Base-by-base conservation (phyloP, 2,329 filamentous ascomycete species). In the Stagonosporopsis vannaccii region DNA sequence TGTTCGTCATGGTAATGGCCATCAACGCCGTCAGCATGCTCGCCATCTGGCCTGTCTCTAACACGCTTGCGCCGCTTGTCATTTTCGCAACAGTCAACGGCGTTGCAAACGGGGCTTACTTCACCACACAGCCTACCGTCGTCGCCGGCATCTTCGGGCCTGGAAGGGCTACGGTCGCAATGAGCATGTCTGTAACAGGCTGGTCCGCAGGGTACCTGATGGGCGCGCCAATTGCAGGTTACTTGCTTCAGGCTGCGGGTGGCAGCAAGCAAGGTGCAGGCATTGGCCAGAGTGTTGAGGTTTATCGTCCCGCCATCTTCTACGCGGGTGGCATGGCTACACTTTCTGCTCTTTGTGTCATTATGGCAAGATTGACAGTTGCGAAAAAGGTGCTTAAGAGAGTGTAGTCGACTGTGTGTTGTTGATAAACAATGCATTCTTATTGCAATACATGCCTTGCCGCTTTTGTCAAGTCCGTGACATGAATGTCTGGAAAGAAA, bases 1-100 rank as follows among this genome's bases (percentile, higher is more conserved):
- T 64, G 41, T 65, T 74, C n/a, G 56, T 71, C 13, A 56, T 70
- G 20, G 62, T 66, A 1, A 68, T 68, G 58, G 20, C 59, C 1
- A 35, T 72, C 28, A 69, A 70, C 23, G 68, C 66, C 0, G 52
- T 68, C 2, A 66, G 59, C 25, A 71, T 72, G 69, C 58, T 72
- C 5, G 67, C 65, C 11, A 70, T 72, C 8, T 72, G 69, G 69
- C 68, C 68, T 3, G 62, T 71, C 0, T 66, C 64, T 1, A 59
- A 57, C 37, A 60, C 66, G 1, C 46, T 70, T 12, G 64, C 48
- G 4, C 67, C 69, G 1, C 59, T 72, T 1, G 51, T 67, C 5
- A 17, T 68, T 11, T 71, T 72, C 40, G 63, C 68, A 6, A 62
- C 58, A 2, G 33, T 70, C 15, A 72, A 71, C 17, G 70, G 70